These are phyloP conservation scores for Clonostachys rhizophaga DNA, from an alignment of 2,329 filamentous ascomycete genomes.

Conservation along the genomic window DNA sequence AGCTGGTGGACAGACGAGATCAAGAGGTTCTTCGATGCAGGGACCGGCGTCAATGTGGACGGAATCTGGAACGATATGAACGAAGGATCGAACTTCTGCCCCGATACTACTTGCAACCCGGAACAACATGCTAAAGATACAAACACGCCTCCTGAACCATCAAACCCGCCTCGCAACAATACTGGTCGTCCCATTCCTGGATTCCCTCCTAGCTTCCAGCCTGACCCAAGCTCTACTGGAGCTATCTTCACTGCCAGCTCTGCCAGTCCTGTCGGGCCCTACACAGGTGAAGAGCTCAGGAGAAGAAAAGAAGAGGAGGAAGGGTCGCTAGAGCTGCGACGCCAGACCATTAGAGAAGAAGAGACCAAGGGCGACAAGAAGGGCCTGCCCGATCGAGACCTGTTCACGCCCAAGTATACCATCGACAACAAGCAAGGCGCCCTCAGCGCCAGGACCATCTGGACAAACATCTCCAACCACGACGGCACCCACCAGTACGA, in stretches of 20 bases:
- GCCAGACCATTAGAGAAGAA: neutral
- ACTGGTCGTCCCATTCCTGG: conserved; percentile 3
- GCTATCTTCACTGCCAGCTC: too few relatives aligned
- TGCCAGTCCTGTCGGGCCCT: too few relatives aligned
- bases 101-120: conserved; percentile 7
- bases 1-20: conserved; percentile 69
- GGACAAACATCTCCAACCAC: conserved; percentile 62
- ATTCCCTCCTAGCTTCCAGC: conserved; percentile 5
- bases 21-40: conserved; percentile 54
- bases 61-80: conserved; percentile 73
- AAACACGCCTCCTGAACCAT: conserved; percentile 1
- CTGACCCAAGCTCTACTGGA: neutral
- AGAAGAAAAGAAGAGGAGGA: too few relatives aligned
- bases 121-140: conserved; percentile 11
- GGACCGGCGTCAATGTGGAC: conserved; percentile 67
- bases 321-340: too few relatives aligned
- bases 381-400: conserved; percentile 7
- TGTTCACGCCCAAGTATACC: conserved; percentile 7
- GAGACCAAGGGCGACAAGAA: conserved; percentile 5
- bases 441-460: conserved; percentile 54
- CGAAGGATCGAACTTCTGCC: conserved; percentile 26
- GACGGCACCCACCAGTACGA: conserved; percentile 67
- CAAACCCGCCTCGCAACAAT: conserved; percentile 2
- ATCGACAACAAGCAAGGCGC: conserved; percentile 25
- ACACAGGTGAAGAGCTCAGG: too few relatives aligned